Base-by-base conservation (phyloP, 1,139 yeast genomes). In the Pichia sp. region DNA sequence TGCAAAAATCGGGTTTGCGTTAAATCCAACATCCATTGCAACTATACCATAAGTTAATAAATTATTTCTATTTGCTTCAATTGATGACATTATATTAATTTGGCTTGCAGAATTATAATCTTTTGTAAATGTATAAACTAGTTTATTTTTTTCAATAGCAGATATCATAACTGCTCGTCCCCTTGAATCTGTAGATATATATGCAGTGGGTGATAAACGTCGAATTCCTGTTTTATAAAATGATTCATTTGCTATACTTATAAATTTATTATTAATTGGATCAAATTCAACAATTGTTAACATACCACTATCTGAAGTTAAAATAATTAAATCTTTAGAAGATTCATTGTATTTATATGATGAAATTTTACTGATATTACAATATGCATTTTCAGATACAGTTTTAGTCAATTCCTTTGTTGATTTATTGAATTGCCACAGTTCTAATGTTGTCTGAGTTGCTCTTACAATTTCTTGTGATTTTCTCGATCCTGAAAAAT, bases 301-400 rank as follows among this genome's bases (percentile, higher is more conserved):
- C 46, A 78, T 77, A 0, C 97, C 97, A 1, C 95, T 77, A 59
- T 90, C 97, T 0, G 95, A 78, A 0, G 94, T 76, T 4, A 87
- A 62, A n/a, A 83, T 74, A 26, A 90, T 54, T 34, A 68, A 68
- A 53, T 87, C 94, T 43, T 69, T 69, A 0, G 68, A 60, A 1
- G 77, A 62, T 0, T 83, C 87, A 0, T 76, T 68, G 11, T 74
- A 61, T 26, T 78, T 70, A 44, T 85, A 66, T 28, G 72, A 66
- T 3, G 67, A 71, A 22, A 87, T 64, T 11, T 68, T 56, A 42
- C 89, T 69, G 8, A 90, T 67, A 12, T 76, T 71, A 1, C 85
- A 82, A 64, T 84, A 83, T 2, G 77, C 57, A 35, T 76, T 72
- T 47, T 76, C 78, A 1, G 64, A 57, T 20, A 61, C 63, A 6